A percentile compares a stretch with the other conserved stretches of the same genome.
Evolutionary conservation across 768 basidiomycete species (phyloP).

Genomic region (Megacollybia marginata): DNA sequence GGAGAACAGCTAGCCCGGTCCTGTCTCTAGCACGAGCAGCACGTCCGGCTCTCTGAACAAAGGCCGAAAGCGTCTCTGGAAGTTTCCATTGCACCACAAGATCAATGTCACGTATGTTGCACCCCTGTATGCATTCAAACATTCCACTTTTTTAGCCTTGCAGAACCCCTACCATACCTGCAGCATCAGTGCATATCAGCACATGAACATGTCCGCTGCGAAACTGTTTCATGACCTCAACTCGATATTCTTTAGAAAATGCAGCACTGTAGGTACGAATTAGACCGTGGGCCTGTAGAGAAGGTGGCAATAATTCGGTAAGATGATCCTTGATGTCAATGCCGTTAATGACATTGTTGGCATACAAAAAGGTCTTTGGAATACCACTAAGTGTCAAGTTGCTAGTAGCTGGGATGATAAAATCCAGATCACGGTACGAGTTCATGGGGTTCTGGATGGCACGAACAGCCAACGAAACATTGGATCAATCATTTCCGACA

Average conservation of each 20-base stretch:
- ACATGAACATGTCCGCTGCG: constrained; percentile 10
- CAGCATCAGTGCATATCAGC: constrained; percentile 16
- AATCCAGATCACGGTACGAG: constrained; percentile 16
- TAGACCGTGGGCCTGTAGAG: background rate
- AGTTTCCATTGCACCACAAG: constrained; percentile 12
- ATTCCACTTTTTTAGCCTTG: background rate
- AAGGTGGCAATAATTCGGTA: background rate
- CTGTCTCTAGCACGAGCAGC: constrained; percentile 5
- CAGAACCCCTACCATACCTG: constrained; percentile 15
- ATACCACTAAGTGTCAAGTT: constrained; percentile 4
- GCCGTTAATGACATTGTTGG: constrained; percentile 10
- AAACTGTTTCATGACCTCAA: background rate
- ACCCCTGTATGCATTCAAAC: constrained; percentile 3
- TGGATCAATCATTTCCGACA: constrained; percentile 2
- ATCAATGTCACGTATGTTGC: constrained; percentile 9
- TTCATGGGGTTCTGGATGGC: constrained; percentile 14
- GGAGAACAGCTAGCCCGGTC: background rate
- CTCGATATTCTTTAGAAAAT: background rate
- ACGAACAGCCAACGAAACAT: constrained; percentile 16
- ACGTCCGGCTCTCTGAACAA: constrained; percentile 12
- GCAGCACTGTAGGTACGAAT: background rate
- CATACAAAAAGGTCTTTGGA: constrained; percentile 18
- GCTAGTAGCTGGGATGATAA: constrained; percentile 8
- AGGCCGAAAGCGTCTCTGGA: constrained; percentile 13
- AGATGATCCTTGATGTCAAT: constrained; percentile 12